Conservation (phyloP, 2,329 filamentous ascomycete species). For the Venturiaceae sp. region DNA sequence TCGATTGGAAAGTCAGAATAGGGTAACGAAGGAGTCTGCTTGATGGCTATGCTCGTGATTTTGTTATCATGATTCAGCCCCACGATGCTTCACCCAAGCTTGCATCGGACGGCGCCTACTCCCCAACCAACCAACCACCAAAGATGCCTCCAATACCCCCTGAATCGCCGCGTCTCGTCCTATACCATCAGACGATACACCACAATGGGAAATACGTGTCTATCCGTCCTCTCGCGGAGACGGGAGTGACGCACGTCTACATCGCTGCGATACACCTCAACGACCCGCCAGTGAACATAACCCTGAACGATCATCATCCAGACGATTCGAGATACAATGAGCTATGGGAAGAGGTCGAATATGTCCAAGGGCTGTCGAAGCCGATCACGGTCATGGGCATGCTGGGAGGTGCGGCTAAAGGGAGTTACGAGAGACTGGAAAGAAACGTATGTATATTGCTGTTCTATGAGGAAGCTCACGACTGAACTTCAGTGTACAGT, state of each 20-base stretch:
- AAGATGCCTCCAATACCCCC: not conserved
- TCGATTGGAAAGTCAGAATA: too few species aligned
- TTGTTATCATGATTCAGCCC: too few species aligned
- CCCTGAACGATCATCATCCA: constrained; percentile 71
- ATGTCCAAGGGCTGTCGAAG: constrained; percentile 49
- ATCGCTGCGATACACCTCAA: constrained; percentile 82
- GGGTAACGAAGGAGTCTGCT: too few species aligned
- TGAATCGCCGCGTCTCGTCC: constrained; percentile 32
- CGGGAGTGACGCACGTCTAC: constrained; percentile 70
- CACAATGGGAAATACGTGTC: constrained; percentile 46
- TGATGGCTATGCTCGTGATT: too few species aligned
- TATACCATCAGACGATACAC: constrained; percentile 58
- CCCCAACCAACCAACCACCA: not conserved
- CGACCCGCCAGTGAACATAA: constrained; percentile 53
- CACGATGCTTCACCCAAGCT: not conserved
- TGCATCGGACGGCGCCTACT: not conserved
- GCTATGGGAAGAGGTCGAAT: constrained; percentile 68
- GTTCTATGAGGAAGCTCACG: not conserved
- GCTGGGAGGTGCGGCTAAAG: constrained; percentile 75
- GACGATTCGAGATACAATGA: constrained; percentile 56
- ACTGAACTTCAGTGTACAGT: constrained; percentile 28
- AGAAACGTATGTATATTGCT: constrained; percentile 37
- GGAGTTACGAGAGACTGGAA: constrained; percentile 53
- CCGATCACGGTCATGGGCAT: constrained; percentile 78
- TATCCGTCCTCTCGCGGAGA: constrained; percentile 51